Percentiles rank a stretch among this genome's conserved stretches.
phyloP scores from a whole-genome alignment of 768 basidiomycete genomes.

The Hortiboletus campestris region DNA sequence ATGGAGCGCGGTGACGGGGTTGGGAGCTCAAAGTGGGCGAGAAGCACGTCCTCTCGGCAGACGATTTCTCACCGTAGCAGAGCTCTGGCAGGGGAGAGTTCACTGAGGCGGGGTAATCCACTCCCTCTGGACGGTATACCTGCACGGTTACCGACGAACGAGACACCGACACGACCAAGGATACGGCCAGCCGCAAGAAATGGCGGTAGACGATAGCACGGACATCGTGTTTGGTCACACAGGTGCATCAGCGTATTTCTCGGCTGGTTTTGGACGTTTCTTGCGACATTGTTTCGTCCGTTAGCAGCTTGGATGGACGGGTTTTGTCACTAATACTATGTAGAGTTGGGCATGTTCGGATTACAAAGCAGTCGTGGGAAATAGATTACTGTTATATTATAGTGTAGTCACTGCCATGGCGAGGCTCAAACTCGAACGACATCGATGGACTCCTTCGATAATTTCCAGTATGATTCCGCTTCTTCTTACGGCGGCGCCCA shows the following conservation, averaged over 20 bases:
- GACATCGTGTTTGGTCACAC: no score
- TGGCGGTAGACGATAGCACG: conserved; percentile 44
- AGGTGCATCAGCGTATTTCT: not conserved
- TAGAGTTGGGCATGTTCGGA: not conserved
- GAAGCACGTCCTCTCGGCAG: conserved; percentile 20
- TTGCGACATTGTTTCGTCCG: no score
- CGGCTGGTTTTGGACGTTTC: no score
- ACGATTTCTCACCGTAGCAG: conserved; percentile 17
- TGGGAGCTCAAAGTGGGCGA: conserved; percentile 31
- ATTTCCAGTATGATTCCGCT: conserved; percentile 81
- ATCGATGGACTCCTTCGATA: conserved; percentile 78
- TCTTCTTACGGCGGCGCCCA: conserved; percentile 73
- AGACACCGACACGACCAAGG: conserved; percentile 64
- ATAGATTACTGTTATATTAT: conserved; percentile 21
- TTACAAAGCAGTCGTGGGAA: conserved; percentile 25
- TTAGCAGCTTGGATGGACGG: no score
- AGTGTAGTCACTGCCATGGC: not conserved
- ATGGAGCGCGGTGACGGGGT: conserved; percentile 31
- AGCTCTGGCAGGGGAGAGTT: conserved; percentile 18
- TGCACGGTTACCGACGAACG: conserved; percentile 40
- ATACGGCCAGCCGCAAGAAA: conserved; percentile 40
- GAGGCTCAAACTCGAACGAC: conserved; percentile 20
- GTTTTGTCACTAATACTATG: no score
- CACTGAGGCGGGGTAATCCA: conserved; percentile 26
- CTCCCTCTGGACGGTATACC: conserved; percentile 33